phyloP scores from a whole-genome alignment of 2,329 filamentous ascomycete species.

The Aspergillus viridinutans region DNA sequence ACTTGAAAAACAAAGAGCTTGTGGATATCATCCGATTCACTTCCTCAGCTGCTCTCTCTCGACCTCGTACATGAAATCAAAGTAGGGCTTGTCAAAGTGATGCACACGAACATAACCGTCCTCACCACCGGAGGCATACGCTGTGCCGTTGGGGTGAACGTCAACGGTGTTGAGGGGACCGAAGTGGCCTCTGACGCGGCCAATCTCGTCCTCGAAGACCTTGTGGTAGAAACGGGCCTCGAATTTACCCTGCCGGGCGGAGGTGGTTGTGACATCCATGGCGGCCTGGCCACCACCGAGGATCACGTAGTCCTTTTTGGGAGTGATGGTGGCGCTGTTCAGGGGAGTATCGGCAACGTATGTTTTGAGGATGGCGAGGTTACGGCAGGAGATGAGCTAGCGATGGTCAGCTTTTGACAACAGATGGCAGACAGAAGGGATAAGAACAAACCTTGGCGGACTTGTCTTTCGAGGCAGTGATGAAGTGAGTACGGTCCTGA shows the following conservation, averaged over 20 bases:
- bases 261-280: conserved; percentile 97
- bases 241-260: conserved; percentile 94
- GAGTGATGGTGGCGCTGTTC: conserved; percentile 90
- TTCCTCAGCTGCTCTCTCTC: conserved; percentile 69
- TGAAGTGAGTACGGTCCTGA: conserved; percentile 91
- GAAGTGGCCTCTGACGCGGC: conserved; percentile 94
- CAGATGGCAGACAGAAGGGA: not conserved
- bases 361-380: conserved; percentile 89
- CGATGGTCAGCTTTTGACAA: conserved; percentile 14
- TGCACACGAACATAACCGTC: conserved; percentile 98
- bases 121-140: conserved; percentile 93
- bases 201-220: conserved; percentile 98
- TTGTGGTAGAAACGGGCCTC: conserved; percentile 99
- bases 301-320: conserved; percentile 96
- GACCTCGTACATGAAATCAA: conserved; percentile 98
- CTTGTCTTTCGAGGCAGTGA: conserved; percentile 98
- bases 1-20: conserved; percentile 15
- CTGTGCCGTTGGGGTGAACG: conserved; percentile 82
- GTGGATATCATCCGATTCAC: conserved; percentile 24
- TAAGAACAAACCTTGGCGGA: conserved; percentile 67
- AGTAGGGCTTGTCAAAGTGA: conserved; percentile 98
- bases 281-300: conserved; percentile 96
- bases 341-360: conserved; percentile 90
- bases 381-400: conserved; percentile 74
- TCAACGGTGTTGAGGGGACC: conserved; percentile 95